Evolutionary conservation across 306 rosid species (phyloP).

Genomic region (Potentilla sterilis): DNA sequence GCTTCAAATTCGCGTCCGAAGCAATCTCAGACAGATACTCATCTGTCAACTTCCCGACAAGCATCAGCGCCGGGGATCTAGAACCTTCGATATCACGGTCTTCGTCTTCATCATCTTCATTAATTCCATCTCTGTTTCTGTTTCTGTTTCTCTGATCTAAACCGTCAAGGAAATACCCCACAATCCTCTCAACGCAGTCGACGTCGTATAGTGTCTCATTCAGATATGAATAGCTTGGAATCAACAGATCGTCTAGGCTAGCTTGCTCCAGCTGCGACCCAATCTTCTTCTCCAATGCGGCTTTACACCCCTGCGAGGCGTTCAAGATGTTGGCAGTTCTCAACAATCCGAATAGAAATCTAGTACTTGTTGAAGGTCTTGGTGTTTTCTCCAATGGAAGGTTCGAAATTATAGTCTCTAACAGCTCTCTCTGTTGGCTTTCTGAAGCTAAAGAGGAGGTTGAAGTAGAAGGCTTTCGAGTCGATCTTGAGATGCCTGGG

Average conservation of each 20-base stretch:
- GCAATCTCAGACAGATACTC: conserved; percentile 90
- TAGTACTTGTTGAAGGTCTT: conserved; percentile 53
- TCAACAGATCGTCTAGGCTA: conserved; percentile 80
- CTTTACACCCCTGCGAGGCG: conserved; percentile 62
- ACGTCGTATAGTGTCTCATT: conserved; percentile 90
- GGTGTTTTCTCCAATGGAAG: conserved; percentile 65
- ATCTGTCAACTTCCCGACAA: conserved; percentile 78
- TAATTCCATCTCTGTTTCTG: conserved; percentile 24
- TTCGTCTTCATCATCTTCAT: background rate
- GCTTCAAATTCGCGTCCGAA: conserved; percentile 81
- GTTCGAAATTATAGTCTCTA: conserved; percentile 63
- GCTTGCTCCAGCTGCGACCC: conserved; percentile 86
- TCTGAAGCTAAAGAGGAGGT: conserved; percentile 46
- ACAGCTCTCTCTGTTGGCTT: conserved; percentile 69
- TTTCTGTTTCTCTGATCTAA: conserved; percentile 34
- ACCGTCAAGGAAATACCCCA: conserved; percentile 50
- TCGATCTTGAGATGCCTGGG: conserved; percentile 77
- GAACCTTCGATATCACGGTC: conserved; percentile 23
- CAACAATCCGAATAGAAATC: conserved; percentile 68
- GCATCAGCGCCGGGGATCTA: conserved; percentile 62
- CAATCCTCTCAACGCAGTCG: conserved; percentile 73
- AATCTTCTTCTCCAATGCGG: conserved; percentile 79
- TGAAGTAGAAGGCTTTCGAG: conserved; percentile 42
- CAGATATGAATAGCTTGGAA: conserved; percentile 87
- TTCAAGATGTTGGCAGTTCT: conserved; percentile 74